A percentile compares a stretch with the other conserved stretches of the same genome.
Conservation (phyloP, 176 grass and related monocot species). For the Oryza nivara region DNA sequence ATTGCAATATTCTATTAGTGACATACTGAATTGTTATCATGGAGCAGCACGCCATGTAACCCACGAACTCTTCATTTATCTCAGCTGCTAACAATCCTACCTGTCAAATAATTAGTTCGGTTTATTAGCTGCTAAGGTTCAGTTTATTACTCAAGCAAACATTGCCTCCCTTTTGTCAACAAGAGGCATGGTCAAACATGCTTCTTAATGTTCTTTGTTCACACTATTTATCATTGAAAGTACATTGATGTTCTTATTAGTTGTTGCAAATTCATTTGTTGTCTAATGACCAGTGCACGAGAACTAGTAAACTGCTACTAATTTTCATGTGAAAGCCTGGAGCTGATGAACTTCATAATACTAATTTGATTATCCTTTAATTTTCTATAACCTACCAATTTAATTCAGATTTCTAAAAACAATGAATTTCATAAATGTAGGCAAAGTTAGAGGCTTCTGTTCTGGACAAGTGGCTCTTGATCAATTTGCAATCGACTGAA, state of each 20-base stretch:
- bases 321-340: background rate
- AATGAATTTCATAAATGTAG: conserved; percentile 47
- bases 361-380: conserved; percentile 18
- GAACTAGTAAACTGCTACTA: background rate
- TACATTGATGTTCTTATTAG: background rate
- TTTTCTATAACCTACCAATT: conserved; percentile 12
- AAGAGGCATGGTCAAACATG: background rate
- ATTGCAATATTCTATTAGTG: background rate
- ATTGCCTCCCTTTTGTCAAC: background rate
- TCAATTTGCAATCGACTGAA: conserved; percentile 88
- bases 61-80: background rate
- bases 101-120: conserved; percentile 13
- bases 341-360: conserved; percentile 2
- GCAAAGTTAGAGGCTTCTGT: conserved; percentile 80
- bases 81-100: background rate
- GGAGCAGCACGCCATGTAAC: background rate
- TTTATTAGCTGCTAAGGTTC: background rate
- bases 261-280: conserved; percentile 19
- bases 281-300: conserved; percentile 1
- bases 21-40: background rate
- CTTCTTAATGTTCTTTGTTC: conserved; percentile 6
- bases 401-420: conserved; percentile 8
- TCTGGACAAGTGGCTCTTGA: conserved; percentile 88
- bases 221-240: background rate
- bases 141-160: background rate